These are phyloP conservation scores for Nicotiana obtusifolia DNA, from an alignment of 257 asterid genomes.

Conservation along the genomic window DNA sequence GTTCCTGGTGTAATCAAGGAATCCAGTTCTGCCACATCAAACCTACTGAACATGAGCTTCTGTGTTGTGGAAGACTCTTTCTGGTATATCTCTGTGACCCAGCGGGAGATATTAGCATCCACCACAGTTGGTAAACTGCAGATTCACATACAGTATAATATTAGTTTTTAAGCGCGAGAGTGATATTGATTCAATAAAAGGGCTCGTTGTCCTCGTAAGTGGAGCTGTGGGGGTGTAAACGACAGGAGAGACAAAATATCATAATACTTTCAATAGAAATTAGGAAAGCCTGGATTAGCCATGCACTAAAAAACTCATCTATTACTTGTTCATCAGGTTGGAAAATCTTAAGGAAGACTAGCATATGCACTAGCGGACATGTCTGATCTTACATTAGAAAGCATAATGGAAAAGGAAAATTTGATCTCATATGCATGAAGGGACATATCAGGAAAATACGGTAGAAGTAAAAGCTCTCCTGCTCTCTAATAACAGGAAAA, in stretches of 20 bases:
- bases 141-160: conserved; percentile 1
- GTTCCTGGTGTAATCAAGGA: conserved; percentile 53
- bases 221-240: neutral
- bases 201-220: neutral
- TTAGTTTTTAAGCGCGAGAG: neutral
- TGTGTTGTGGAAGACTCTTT: conserved; percentile 42
- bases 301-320: neutral
- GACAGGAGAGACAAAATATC: neutral
- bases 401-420: neutral
- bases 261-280: neutral
- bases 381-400: neutral
- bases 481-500: neutral
- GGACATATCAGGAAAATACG: neutral
- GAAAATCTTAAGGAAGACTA: neutral
- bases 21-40: conserved; percentile 47
- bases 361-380: neutral
- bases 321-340: neutral
- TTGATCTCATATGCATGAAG: neutral
- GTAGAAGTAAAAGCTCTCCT: neutral
- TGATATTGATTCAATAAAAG: neutral
- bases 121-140: conserved; percentile 58
- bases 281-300: neutral
- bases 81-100: conserved; percentile 71
- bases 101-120: conserved; percentile 44
- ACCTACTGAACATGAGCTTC: conserved; percentile 50